These are phyloP conservation scores for Erythrobasidium hasegawianum DNA, from an alignment of 1,284 basidiomycete species.

Conservation along the genomic window DNA sequence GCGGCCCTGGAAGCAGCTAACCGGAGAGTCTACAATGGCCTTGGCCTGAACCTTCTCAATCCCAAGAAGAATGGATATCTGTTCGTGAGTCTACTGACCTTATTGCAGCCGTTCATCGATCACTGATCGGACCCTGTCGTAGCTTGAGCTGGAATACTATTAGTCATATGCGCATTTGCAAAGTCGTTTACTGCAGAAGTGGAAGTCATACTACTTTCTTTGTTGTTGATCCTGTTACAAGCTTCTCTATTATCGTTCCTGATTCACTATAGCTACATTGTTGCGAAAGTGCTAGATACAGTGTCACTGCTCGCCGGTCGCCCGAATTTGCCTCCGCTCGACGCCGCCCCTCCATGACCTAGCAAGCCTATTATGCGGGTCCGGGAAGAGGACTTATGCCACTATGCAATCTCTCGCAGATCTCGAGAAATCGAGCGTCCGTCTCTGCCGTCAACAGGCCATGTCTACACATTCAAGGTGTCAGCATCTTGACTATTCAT, in stretches of 20 bases:
- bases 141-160: conserved; percentile 51
- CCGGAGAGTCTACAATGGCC: conserved; percentile 66
- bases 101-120: neutral
- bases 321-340: too few relatives aligned
- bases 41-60: conserved; percentile 74
- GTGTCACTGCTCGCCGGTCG: too few relatives aligned
- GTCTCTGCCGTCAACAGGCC: conserved; percentile 41
- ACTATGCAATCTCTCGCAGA: conserved; percentile 22
- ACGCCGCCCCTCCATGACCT: too few relatives aligned
- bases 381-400: conserved; percentile 23
- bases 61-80: conserved; percentile 73
- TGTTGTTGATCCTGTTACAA: too few relatives aligned
- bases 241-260: too few relatives aligned
- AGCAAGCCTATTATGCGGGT: conserved; percentile 25
- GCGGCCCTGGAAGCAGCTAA: conserved; percentile 64
- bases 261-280: too few relatives aligned
- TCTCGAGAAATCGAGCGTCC: conserved; percentile 36
- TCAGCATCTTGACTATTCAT: neutral
- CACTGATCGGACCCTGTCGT: neutral
- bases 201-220: too few relatives aligned
- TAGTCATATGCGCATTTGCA: neutral
- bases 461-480: conserved; percentile 31
- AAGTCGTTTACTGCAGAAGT: too few relatives aligned
- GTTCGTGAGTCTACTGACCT: conserved; percentile 60
- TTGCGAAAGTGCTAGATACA: too few relatives aligned